Evolutionary conservation across 2,329 filamentous ascomycete species (phyloP).

Genomic region (Talaromyces sp.): DNA sequence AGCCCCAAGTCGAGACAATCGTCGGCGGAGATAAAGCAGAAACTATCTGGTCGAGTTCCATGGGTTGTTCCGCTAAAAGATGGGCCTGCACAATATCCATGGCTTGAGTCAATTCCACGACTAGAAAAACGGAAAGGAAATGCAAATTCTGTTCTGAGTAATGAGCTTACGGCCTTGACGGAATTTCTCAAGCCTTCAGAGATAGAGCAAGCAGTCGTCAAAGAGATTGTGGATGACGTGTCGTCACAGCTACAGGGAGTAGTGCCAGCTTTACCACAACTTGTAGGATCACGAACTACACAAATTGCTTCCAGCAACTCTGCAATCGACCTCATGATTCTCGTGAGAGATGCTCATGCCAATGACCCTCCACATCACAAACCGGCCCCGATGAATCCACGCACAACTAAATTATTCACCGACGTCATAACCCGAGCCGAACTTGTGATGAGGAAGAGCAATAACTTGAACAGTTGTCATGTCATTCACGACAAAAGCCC

Average conservation of each 20-base stretch:
- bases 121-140: conserved; percentile 14
- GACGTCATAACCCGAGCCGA: conserved; percentile 23
- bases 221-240: conserved; percentile 25
- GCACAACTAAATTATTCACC: conserved; percentile 23
- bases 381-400: conserved; percentile 32
- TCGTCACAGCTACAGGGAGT: conserved; percentile 24
- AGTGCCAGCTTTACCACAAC: conserved; percentile 31
- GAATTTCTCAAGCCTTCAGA: conserved; percentile 41
- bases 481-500: conserved; percentile 25
- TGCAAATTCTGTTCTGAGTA: conserved; percentile 30
- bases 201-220: conserved; percentile 35
- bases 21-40: background rate
- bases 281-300: conserved; percentile 52
- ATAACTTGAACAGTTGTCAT: conserved; percentile 20
- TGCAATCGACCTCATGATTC: conserved; percentile 49
- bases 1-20: background rate
- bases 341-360: conserved; percentile 20
- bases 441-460: conserved; percentile 19
- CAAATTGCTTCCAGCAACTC: conserved; percentile 51
- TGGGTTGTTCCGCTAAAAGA: conserved; percentile 16
- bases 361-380: conserved; percentile 21
- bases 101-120: conserved; percentile 26
- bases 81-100: conserved; percentile 26
- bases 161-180: conserved; percentile 46
- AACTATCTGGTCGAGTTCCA: background rate